phyloP scores from a whole-genome alignment of 441 rosid genomes.

The Eruca vesicaria region DNA sequence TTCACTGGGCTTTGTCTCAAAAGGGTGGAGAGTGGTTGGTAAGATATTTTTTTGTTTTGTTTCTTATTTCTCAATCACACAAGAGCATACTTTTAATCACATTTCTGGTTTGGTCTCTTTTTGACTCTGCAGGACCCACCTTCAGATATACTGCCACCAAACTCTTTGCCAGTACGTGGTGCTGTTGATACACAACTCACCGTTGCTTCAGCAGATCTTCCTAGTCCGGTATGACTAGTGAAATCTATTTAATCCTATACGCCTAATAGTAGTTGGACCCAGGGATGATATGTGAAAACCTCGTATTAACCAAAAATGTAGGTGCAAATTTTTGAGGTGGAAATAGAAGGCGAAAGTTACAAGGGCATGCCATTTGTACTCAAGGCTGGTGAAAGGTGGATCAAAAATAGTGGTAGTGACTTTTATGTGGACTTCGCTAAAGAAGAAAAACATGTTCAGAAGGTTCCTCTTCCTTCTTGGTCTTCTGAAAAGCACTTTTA shows the following conservation, averaged over 20 bases:
- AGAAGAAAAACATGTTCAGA: slow-evolving; percentile 52
- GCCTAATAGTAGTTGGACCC: slow-evolving; percentile 18
- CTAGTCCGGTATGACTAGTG: slow-evolving; percentile 55
- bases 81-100: slow-evolving; percentile 15
- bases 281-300: slow-evolving; percentile 12
- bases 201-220: slow-evolving; percentile 44
- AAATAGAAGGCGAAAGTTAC: slow-evolving; percentile 65
- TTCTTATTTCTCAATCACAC: background rate
- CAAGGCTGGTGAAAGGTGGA: slow-evolving; percentile 74
- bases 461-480: slow-evolving; percentile 45
- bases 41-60: slow-evolving; percentile 36
- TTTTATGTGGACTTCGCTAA: slow-evolving; percentile 68
- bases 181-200: slow-evolving; percentile 72
- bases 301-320: slow-evolving; percentile 34
- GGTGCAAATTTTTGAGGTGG: slow-evolving; percentile 79
- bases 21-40: slow-evolving; percentile 92
- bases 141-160: slow-evolving; percentile 60
- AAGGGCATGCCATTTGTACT: slow-evolving; percentile 95
- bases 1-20: slow-evolving; percentile 96
- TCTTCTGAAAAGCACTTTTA: slow-evolving; percentile 16
- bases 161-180: slow-evolving; percentile 56
- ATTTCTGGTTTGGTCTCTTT: slow-evolving; percentile 21
- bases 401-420: slow-evolving; percentile 74
- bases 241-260: slow-evolving; percentile 20
- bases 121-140: slow-evolving; percentile 78